Conservation (phyloP, 202 grass and related monocot species). For the Hordeum pubiflorum region DNA sequence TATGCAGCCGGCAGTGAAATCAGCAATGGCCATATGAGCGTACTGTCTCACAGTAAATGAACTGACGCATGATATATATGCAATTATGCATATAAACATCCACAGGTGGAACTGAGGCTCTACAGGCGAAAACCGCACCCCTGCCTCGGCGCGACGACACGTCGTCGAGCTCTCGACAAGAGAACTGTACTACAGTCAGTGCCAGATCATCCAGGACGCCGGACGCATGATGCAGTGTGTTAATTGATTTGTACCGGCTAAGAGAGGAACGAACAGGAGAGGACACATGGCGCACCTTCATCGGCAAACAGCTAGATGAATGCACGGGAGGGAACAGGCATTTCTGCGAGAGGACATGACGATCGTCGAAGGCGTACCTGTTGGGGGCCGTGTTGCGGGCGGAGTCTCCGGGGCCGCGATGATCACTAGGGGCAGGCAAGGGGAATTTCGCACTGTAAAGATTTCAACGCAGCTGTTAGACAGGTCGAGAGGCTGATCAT, state of each 20-base stretch:
- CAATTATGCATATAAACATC: background rate
- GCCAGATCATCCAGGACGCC: slow-evolving; percentile 6
- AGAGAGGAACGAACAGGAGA: slow-evolving; percentile 9
- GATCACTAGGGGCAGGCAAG: background rate
- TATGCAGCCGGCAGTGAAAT: no score
- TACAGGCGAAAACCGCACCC: background rate
- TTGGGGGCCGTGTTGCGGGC: background rate
- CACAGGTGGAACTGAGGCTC: background rate
- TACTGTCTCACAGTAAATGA: background rate
- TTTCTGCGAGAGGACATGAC: slow-evolving; percentile 21
- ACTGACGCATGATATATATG: background rate
- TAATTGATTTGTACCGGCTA: background rate
- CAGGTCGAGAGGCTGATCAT: background rate
- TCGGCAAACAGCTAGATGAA: slow-evolving; percentile 1
- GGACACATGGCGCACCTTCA: background rate
- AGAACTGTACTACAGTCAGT: slow-evolving; percentile 18
- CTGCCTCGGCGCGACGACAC: background rate
- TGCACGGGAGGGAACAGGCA: slow-evolving; percentile 14
- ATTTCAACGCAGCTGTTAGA: slow-evolving; percentile 20
- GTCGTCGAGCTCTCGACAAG: background rate
- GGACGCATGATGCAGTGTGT: background rate
- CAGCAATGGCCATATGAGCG: no score
- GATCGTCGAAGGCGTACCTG: slow-evolving; percentile 21
- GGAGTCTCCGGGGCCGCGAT: background rate
- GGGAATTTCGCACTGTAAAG: slow-evolving; percentile 8